Conservation (phyloP, 805 yeast species). For the Metschnikowia aberdeeniae region DNA sequence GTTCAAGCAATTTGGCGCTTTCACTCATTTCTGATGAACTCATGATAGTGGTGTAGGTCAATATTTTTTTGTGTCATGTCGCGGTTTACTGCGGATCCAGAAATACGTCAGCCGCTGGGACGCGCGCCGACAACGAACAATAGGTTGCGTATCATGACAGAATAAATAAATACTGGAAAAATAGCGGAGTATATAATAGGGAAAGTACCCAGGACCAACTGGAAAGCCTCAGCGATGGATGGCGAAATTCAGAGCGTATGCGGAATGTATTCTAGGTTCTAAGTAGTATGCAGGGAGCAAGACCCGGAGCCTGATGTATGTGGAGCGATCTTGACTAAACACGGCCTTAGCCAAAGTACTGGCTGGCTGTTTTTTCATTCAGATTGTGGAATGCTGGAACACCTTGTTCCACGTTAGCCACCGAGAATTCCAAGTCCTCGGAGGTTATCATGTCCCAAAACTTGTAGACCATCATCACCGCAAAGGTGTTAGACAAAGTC, state of each 20-base stretch:
- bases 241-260: too few species aligned
- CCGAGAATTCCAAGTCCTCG: constrained; percentile 91
- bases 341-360: constrained; percentile 7
- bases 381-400: constrained; percentile 28
- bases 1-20: constrained; percentile 16
- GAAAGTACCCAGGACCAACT: too few species aligned
- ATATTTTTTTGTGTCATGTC: background rate
- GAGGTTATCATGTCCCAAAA: constrained; percentile 95
- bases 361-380: constrained; percentile 28
- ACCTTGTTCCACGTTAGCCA: constrained; percentile 43
- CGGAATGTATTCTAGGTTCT: too few species aligned
- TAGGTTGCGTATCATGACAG: too few species aligned
- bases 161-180: too few species aligned
- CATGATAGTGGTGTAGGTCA: background rate
- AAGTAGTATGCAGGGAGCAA: too few species aligned
- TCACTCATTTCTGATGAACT: constrained; percentile 6
- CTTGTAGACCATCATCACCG: constrained; percentile 93
- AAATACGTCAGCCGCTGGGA: background rate
- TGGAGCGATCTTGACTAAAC: too few species aligned
- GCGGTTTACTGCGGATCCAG: background rate
- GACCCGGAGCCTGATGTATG: too few species aligned
- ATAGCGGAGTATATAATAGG: too few species aligned
- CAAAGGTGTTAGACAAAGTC: constrained; percentile 70
- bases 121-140: background rate
- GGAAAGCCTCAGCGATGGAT: too few species aligned